phyloP scores from a whole-genome alignment of 352 stramenopile species.

The Thalassiosira mediterranea region DNA sequence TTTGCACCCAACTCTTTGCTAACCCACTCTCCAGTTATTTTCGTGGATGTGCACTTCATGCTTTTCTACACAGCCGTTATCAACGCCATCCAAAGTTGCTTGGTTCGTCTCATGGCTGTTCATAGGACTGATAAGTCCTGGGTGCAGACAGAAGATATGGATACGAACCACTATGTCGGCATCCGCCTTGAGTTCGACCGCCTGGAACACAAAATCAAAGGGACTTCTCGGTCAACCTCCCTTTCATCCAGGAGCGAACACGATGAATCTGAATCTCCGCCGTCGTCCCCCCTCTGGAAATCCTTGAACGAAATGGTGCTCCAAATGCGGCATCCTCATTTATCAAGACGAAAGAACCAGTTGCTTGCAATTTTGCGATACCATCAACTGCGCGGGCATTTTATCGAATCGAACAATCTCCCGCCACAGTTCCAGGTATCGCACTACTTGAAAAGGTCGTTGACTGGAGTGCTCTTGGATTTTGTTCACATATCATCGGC shows the following conservation, averaged over 20 bases:
- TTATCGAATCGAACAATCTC: conserved; percentile 77
- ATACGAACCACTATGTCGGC: conserved; percentile 82
- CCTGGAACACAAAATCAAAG: conserved; percentile 43
- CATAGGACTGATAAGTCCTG: conserved; percentile 64
- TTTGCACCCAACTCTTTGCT: not conserved
- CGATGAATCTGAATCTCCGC: not conserved
- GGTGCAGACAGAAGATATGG: conserved; percentile 77
- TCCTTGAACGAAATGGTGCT: conserved; percentile 19
- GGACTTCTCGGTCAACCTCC: not conserved
- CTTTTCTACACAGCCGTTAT: conserved; percentile 83
- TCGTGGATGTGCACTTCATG: conserved; percentile 83
- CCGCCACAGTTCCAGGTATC: conserved; percentile 72
- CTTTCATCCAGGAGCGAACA: not conserved
- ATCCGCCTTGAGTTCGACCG: conserved; percentile 81
- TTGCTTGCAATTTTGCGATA: conserved; percentile 75
- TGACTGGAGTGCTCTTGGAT: conserved; percentile 65
- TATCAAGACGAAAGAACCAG: conserved; percentile 32
- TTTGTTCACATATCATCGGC: conserved; percentile 72
- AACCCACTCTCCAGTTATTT: conserved; percentile 41
- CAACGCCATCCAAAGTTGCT: conserved; percentile 77
- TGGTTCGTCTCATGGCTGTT: conserved; percentile 58
- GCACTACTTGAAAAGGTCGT: conserved; percentile 74
- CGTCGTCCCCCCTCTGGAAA: conserved; percentile 14
- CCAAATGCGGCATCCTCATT: conserved; percentile 37
- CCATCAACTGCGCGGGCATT: conserved; percentile 79